These are phyloP conservation scores for Lactifluus hygrophoroides DNA, from an alignment of 768 basidiomycete genomes.

Conservation along the genomic window DNA sequence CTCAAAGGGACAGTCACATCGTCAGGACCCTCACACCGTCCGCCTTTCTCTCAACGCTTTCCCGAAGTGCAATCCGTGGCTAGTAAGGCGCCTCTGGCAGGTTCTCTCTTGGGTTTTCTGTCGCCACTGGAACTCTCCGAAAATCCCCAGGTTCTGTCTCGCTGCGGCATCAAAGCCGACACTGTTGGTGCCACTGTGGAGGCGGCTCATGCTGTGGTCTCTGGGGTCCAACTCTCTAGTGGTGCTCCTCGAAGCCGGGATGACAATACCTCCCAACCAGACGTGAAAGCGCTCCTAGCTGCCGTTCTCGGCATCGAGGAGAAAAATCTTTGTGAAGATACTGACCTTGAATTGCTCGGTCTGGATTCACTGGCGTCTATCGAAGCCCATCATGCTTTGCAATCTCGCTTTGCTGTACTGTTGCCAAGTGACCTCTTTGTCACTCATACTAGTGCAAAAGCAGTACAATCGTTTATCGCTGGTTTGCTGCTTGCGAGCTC, in stretches of 20 bases:
- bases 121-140: background rate
- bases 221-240: background rate
- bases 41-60: background rate
- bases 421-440: slow-evolving; percentile 40
- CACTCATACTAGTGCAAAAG: slow-evolving; percentile 32
- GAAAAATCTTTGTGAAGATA: slow-evolving; percentile 35
- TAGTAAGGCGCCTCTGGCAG: background rate
- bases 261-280: slow-evolving; percentile 7
- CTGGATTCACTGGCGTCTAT: slow-evolving; percentile 60
- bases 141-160: background rate
- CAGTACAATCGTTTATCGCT: slow-evolving; percentile 29
- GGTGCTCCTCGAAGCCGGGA: background rate
- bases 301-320: slow-evolving; percentile 34
- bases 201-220: background rate
- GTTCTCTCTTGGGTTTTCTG: background rate
- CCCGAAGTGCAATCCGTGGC: background rate
- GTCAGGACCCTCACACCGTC: background rate
- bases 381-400: slow-evolving; percentile 45
- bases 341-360: slow-evolving; percentile 43
- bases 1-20: background rate
- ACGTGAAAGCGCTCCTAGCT: slow-evolving; percentile 36
- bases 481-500: background rate
- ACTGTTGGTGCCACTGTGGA: background rate
- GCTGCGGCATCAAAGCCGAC: background rate
- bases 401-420: slow-evolving; percentile 32